Conservation (phyloP, 352 stramenopile genomes). For the Achlya hypogyna region DNA sequence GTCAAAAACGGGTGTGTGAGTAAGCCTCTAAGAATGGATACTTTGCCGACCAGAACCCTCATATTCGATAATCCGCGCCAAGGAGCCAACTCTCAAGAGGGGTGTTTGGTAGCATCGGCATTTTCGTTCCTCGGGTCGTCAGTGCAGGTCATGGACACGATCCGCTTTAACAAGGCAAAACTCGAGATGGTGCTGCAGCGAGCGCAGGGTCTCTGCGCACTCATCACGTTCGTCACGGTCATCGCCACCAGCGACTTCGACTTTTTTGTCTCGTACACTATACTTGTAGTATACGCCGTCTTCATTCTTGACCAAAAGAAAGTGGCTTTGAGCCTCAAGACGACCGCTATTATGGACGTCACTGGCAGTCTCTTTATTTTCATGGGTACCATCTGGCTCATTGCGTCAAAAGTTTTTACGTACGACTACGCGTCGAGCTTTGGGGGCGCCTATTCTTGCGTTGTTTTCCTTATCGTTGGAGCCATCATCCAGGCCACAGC, state of each 20-base stretch:
- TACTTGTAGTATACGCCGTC: conserved; percentile 1
- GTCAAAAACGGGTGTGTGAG: too few relatives aligned
- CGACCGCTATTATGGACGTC: neutral
- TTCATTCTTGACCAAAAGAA: conserved; percentile 9
- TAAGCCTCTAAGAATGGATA: too few relatives aligned
- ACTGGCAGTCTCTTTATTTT: neutral
- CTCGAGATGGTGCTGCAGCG: conserved; percentile 6
- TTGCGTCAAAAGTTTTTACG: neutral
- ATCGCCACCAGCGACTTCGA: conserved; percentile 9
- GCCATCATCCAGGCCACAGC: conserved; percentile 4
- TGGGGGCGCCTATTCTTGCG: conserved; percentile 9
- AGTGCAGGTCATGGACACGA: neutral
- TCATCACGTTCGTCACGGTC: conserved; percentile 10
- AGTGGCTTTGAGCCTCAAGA: neutral
- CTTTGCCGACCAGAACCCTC: too few relatives aligned
- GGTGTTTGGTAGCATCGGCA: too few relatives aligned
- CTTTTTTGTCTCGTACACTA: conserved; percentile 15
- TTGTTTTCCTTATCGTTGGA: conserved; percentile 14
- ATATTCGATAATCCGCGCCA: too few relatives aligned
- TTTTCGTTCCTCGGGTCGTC: too few relatives aligned
- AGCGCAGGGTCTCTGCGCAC: neutral
- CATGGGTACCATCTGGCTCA: neutral
- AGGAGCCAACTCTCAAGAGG: too few relatives aligned
- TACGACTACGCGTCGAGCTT: neutral
- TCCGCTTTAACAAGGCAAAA: conserved; percentile 1